Evolutionary conservation across 768 basidiomycete species (phyloP).

Genomic region (Xerocomus potaroensis): DNA sequence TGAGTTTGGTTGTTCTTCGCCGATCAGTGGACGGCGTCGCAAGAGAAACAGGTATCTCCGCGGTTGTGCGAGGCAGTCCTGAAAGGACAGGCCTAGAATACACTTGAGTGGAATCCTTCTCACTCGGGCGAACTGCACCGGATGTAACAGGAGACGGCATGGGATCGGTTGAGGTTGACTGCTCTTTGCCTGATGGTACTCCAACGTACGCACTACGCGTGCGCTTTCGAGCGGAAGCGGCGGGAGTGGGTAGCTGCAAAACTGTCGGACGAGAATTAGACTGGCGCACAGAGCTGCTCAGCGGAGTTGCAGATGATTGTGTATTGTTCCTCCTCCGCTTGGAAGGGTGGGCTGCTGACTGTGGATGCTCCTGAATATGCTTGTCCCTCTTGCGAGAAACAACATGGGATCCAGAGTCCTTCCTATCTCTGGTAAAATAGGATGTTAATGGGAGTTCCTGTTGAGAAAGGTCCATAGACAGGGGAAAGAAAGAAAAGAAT

Average conservation of each 20-base stretch:
- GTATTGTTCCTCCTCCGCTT: constrained; percentile 19
- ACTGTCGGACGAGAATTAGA: constrained; percentile 3
- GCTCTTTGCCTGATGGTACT: background rate
- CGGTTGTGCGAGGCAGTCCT: background rate
- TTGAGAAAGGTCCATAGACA: constrained; percentile 29
- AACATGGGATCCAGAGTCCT: constrained; percentile 5
- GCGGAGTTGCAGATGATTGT: background rate
- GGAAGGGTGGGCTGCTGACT: constrained; percentile 6
- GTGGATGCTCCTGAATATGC: background rate
- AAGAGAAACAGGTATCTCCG: background rate
- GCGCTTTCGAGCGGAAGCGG: constrained; percentile 17
- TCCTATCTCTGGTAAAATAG: constrained; percentile 21
- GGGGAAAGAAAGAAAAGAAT: background rate
- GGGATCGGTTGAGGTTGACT: background rate
- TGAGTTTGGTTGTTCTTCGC: background rate
- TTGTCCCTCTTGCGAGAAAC: constrained; percentile 3
- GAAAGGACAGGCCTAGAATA: constrained; percentile 2
- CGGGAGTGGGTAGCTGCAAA: constrained; percentile 24
- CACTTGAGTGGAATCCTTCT: constrained; percentile 3
- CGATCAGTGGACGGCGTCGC: constrained; percentile 7
- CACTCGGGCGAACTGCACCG: background rate
- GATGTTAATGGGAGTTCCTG: constrained; percentile 31
- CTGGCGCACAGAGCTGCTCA: background rate
- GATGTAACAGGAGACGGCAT: background rate
- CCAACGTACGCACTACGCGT: background rate